Percentiles rank a stretch among this genome's conserved stretches.
Evolutionary conservation across 2,329 filamentous ascomycete genomes (phyloP).

Genomic region (Trichoderma sp.): DNA sequence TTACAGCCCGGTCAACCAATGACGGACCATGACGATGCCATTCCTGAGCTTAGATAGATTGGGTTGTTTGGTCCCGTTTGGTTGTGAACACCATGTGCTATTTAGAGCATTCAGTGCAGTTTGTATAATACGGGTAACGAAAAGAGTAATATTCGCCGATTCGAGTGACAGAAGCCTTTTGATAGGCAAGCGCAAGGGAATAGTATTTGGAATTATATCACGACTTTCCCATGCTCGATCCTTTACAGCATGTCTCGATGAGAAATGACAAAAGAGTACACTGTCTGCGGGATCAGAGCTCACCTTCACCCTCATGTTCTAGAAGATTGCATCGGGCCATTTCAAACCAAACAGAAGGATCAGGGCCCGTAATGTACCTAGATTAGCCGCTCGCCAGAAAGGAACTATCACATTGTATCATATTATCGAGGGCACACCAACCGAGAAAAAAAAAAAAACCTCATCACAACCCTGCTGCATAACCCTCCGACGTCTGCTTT

Average conservation of each 20-base stretch:
- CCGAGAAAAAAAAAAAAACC: not conserved
- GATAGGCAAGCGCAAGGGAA: not conserved
- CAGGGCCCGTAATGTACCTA: not conserved
- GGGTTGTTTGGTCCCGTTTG: not conserved
- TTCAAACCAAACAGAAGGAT: not conserved
- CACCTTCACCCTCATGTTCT: not conserved
- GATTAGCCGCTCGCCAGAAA: not conserved
- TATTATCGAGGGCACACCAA: too few species aligned
- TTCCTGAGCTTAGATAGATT: not conserved
- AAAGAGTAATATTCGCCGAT: not conserved
- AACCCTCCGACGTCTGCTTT: not conserved
- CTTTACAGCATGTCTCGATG: not conserved
- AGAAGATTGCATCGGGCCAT: not conserved
- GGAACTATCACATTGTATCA: not conserved
- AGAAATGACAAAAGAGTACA: not conserved
- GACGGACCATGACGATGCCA: not conserved
- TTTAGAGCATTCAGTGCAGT: not conserved
- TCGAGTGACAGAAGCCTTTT: not conserved
- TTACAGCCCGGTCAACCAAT: not conserved
- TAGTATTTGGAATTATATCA: not conserved
- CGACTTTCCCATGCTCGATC: not conserved
- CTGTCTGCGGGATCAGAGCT: not conserved
- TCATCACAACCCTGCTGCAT: not conserved
- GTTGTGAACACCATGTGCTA: not conserved
- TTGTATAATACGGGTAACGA: not conserved